Evolutionary conservation across 2,329 filamentous ascomycete genomes (phyloP).

Genomic region (Phyllosticta citriasiana): DNA sequence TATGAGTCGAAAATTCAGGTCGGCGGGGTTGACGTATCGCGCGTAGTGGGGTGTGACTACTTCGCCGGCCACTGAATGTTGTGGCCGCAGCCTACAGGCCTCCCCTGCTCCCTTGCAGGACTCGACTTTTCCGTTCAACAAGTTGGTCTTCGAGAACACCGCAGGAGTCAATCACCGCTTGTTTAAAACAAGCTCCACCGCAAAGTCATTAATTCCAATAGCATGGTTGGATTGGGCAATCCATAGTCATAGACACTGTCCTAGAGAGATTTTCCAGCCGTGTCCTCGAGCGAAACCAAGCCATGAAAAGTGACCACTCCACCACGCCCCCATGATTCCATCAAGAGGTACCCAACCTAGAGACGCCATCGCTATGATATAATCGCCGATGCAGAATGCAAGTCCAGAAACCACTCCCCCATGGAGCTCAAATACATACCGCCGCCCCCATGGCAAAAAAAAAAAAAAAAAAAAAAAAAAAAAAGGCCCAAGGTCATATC

Average conservation of each 20-base stretch:
- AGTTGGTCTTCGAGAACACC: background rate
- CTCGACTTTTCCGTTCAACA: background rate
- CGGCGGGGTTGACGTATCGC: conserved; percentile 4
- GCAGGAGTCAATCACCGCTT: background rate
- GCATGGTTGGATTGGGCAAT: background rate
- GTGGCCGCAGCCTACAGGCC: background rate
- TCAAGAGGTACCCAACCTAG: conserved; percentile 1
- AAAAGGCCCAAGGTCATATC: background rate
- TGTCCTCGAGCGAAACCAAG: background rate
- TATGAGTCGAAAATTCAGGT: conserved; percentile 9
- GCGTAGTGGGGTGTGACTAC: conserved; percentile 6
- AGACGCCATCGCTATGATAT: conserved; percentile 12
- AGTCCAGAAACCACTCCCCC: conserved; percentile 1
- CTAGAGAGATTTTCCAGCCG: background rate
- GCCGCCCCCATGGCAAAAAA: background rate
- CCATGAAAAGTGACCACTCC: background rate
- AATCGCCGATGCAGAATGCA: conserved; percentile 8
- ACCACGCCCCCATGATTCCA: conserved; percentile 7
- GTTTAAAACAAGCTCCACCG: background rate
- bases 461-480: background rate
- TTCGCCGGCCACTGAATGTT: background rate
- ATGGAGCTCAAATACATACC: background rate
- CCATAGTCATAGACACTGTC: background rate
- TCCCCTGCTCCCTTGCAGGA: background rate
- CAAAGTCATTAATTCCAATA: background rate